phyloP scores from a whole-genome alignment of 805 yeast genomes.

The Candida rishiriensis region DNA sequence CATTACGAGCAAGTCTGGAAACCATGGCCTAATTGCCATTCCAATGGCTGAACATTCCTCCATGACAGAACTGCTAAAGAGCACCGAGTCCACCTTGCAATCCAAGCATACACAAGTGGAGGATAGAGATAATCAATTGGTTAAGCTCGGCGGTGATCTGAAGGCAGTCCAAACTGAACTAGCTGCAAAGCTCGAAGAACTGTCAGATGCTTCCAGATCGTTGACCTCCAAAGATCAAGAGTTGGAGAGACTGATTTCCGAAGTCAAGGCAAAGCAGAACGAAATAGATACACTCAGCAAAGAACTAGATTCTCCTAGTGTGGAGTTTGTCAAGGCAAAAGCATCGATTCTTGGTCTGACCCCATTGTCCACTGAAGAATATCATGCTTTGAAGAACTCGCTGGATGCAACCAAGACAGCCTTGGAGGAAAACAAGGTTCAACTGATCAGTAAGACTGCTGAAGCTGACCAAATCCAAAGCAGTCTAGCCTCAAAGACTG shows the following conservation, averaged over 20 bases:
- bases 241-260: background rate
- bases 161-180: background rate
- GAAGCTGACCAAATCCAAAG: too few relatives aligned
- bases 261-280: background rate
- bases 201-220: background rate
- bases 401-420: background rate
- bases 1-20: constrained; percentile 15
- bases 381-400: background rate
- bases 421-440: too few relatives aligned
- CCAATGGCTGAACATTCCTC: constrained; percentile 15
- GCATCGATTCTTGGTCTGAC: background rate
- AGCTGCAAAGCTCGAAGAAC: background rate
- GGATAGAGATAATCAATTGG: background rate
- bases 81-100: background rate
- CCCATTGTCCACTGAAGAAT: background rate
- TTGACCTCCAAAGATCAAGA: background rate
- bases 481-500: too few relatives aligned
- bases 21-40: constrained; percentile 14
- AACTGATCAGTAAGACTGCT: too few relatives aligned
- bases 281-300: background rate
- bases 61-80: constrained; percentile 1
- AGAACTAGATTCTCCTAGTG: background rate
- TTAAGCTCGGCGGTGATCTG: background rate
- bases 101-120: background rate
- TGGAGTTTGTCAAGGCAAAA: background rate